Evolutionary conservation across 495 filamentous ascomycete species (phyloP).

Genomic region (Xanthoparmelia taractica): DNA sequence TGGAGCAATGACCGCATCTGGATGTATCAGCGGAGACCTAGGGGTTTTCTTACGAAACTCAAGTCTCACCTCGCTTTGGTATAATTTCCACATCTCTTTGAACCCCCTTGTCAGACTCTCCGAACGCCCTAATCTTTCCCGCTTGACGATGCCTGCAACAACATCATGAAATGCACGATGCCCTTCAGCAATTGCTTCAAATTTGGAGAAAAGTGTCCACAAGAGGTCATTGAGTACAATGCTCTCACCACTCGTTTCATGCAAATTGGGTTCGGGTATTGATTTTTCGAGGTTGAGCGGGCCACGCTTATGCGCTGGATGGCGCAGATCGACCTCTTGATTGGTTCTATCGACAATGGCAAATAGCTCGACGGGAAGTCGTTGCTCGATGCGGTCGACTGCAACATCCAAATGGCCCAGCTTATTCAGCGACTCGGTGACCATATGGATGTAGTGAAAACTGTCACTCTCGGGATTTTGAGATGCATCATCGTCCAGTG

Average conservation of each 20-base stretch:
- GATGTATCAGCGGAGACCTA: constrained; percentile 36
- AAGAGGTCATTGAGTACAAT: constrained; percentile 83
- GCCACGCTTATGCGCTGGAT: constrained; percentile 61
- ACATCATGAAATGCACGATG: constrained; percentile 92
- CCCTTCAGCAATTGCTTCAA: constrained; percentile 92
- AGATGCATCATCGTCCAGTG: constrained; percentile 77
- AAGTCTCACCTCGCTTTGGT: constrained; percentile 60
- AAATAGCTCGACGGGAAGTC: constrained; percentile 90
- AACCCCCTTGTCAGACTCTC: constrained; percentile 66
- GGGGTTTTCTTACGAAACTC: neutral
- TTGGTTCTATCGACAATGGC: constrained; percentile 91
- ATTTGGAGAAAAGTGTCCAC: constrained; percentile 88
- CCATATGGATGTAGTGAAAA: constrained; percentile 81
- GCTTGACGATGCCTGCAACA: constrained; percentile 67
- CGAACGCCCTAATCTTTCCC: constrained; percentile 54
- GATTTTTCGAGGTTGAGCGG: constrained; percentile 35
- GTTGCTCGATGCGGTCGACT: constrained; percentile 82
- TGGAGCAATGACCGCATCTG: constrained; percentile 88
- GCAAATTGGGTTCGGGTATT: constrained; percentile 50
- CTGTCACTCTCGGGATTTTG: constrained; percentile 92
- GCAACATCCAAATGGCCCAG: constrained; percentile 78
- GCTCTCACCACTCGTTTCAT: constrained; percentile 62
- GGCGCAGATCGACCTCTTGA: constrained; percentile 81
- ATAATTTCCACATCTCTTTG: constrained; percentile 89
- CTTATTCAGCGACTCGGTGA: constrained; percentile 83